phyloP scores from a whole-genome alignment of 495 filamentous ascomycete genomes.

The Penicillium diatomitis region DNA sequence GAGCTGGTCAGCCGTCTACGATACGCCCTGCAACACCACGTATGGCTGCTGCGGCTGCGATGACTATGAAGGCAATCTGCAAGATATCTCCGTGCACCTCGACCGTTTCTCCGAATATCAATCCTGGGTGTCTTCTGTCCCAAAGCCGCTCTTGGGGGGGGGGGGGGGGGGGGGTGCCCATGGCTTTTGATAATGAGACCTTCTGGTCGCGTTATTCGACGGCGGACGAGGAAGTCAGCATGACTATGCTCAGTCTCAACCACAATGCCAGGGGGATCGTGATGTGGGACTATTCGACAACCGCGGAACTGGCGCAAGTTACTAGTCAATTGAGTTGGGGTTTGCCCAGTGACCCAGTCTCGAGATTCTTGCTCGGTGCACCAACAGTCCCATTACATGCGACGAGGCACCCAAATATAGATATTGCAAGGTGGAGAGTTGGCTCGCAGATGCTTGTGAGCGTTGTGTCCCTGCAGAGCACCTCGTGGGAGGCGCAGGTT shows the following conservation, averaged over 20 bases:
- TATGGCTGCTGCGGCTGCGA: constrained; percentile 70
- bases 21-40: constrained; percentile 51
- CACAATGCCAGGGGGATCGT: constrained; percentile 48
- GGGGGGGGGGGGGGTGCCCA: constrained; percentile 54
- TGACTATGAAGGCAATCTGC: constrained; percentile 47
- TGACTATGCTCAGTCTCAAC: constrained; percentile 54
- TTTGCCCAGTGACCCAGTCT: constrained; percentile 7
- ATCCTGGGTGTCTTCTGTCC: constrained; percentile 11
- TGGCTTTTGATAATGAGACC: constrained; percentile 53
- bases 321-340: constrained; percentile 15
- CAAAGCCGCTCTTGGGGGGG: constrained; percentile 49
- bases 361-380: constrained; percentile 11
- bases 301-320: constrained; percentile 7
- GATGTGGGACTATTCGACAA: constrained; percentile 28
- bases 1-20: constrained; percentile 28
- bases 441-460: constrained; percentile 9
- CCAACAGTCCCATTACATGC: constrained; percentile 4
- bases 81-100: constrained; percentile 46
- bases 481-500: constrained; percentile 3
- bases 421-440: constrained; percentile 11
- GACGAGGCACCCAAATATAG: constrained; percentile 6
- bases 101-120: constrained; percentile 38
- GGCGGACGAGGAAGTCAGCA: constrained; percentile 45
- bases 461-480: constrained; percentile 11
- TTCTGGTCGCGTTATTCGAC: constrained; percentile 55